These are phyloP conservation scores for Theobroma grandiflorum DNA, from an alignment of 441 rosid species.

Conservation along the genomic window DNA sequence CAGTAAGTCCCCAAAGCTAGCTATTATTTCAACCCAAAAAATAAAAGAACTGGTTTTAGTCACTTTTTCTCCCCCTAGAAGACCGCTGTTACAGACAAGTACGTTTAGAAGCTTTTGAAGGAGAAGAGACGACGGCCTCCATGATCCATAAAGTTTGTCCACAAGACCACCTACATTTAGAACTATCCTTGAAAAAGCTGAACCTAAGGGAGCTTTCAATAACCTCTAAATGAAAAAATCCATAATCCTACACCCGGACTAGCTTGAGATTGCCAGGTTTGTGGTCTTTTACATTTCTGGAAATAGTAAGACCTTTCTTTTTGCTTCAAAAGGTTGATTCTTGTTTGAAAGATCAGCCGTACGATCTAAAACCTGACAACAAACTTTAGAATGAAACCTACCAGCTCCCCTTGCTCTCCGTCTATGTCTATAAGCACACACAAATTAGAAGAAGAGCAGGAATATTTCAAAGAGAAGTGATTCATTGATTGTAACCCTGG, in stretches of 20 bases:
- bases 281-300: background rate
- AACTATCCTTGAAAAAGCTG: background rate
- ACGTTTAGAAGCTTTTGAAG: background rate
- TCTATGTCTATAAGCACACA: background rate
- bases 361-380: background rate
- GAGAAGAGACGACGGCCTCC: background rate
- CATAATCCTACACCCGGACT: background rate
- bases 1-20: background rate
- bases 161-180: background rate
- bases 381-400: background rate
- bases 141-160: constrained; percentile 1
- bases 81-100: background rate
- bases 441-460: background rate
- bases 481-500: background rate
- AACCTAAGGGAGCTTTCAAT: background rate
- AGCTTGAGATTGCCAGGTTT: constrained; percentile 11
- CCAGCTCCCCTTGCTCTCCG: background rate
- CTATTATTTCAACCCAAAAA: background rate
- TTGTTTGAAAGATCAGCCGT: background rate
- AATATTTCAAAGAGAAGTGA: background rate
- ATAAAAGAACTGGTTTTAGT: background rate
- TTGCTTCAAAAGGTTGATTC: background rate
- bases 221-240: background rate
- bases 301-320: background rate
- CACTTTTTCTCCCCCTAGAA: background rate